These are phyloP conservation scores for Senna tora DNA, from an alignment of 306 rosid genomes.

Conservation along the genomic window DNA sequence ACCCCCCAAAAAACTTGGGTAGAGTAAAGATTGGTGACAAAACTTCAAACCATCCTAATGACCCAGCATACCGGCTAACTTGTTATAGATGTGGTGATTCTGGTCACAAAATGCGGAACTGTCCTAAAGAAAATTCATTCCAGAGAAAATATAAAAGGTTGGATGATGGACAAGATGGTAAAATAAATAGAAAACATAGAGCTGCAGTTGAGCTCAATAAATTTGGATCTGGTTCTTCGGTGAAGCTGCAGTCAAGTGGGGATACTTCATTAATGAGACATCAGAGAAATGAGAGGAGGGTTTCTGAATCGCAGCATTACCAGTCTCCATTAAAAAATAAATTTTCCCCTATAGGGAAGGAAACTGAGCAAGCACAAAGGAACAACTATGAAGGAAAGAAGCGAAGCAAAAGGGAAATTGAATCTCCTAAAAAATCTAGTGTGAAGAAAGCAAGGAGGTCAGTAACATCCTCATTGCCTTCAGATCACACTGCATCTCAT, in stretches of 20 bases:
- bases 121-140: conserved; percentile 46
- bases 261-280: conserved; percentile 37
- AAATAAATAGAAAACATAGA: conserved; percentile 20
- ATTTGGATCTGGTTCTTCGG: conserved; percentile 42
- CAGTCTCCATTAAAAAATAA: conserved; percentile 19
- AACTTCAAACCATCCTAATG: conserved; percentile 34
- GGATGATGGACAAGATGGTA: conserved; percentile 37
- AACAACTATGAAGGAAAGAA: conserved; percentile 48
- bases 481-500: conserved; percentile 41
- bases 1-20: conserved; percentile 38
- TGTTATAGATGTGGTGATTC: conserved; percentile 61
- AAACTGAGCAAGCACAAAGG: conserved; percentile 28
- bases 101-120: conserved; percentile 61
- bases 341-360: conserved; percentile 36
- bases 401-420: conserved; percentile 45
- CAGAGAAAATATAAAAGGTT: conserved; percentile 37
- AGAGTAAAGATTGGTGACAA: conserved; percentile 34
- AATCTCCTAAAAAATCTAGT: conserved; percentile 37
- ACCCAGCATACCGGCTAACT: conserved; percentile 31
- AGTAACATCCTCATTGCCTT: conserved; percentile 40
- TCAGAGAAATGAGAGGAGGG: conserved; percentile 35
- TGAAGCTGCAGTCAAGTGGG: conserved; percentile 39
- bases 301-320: conserved; percentile 38
- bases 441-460: conserved; percentile 49
- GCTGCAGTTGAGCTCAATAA: conserved; percentile 37